Evolutionary conservation across 345 rosid species (phyloP).

Genomic region (Aquilaria sinensis): DNA sequence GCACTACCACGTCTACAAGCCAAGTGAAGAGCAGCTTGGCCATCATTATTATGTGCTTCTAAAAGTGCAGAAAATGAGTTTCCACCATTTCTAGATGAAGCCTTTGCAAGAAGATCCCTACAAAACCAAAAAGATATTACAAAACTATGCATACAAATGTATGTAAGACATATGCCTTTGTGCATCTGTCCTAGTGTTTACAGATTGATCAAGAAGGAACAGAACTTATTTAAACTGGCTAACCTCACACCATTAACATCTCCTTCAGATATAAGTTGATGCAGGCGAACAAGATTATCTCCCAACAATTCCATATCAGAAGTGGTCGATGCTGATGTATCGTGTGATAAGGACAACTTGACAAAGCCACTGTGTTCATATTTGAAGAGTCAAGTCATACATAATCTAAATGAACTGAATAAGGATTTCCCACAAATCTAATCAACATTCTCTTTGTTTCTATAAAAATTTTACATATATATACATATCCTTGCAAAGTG

Average conservation of each 20-base stretch:
- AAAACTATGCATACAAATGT: neutral
- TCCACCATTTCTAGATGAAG: slow-evolving; percentile 52
- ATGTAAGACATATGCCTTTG: no score
- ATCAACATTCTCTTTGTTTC: no score
- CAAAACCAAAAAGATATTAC: slow-evolving; percentile 14
- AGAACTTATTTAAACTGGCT: slow-evolving; percentile 20
- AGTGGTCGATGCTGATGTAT: slow-evolving; percentile 40
- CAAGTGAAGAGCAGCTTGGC: slow-evolving; percentile 93
- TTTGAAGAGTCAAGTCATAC: neutral
- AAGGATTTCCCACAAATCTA: neutral
- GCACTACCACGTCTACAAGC: slow-evolving; percentile 97
- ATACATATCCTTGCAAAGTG: no score
- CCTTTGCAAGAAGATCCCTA: slow-evolving; percentile 76
- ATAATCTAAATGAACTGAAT: neutral
- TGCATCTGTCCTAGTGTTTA: no score
- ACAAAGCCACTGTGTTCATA: slow-evolving; percentile 50
- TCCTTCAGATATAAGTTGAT: slow-evolving; percentile 75
- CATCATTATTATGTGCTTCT: slow-evolving; percentile 86
- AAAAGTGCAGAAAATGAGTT: slow-evolving; percentile 47
- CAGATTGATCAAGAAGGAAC: slow-evolving; percentile 5
- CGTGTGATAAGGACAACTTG: slow-evolving; percentile 45
- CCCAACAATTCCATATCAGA: slow-evolving; percentile 44
- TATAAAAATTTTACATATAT: no score
- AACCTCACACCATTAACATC: slow-evolving; percentile 76
- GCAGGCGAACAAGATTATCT: slow-evolving; percentile 56